Base-by-base conservation (phyloP, 441 rosid species). In the Eutrema salsugineum region DNA sequence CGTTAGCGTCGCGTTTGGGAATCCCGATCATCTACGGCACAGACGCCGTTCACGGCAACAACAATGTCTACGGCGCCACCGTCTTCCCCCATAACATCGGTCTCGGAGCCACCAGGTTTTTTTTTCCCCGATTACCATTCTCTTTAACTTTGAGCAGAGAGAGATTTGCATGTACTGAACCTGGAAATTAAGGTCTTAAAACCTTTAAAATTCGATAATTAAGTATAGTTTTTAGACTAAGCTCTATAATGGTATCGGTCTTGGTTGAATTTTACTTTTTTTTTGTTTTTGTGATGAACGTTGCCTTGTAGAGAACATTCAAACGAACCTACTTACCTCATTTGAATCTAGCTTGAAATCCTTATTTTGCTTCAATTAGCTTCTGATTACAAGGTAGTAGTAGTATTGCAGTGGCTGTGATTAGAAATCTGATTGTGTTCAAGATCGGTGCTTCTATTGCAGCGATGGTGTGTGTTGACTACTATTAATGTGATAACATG, bases 11-110 rank as follows among this genome's bases (percentile, higher is more conserved):
- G 2, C 84, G 94, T 73, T 88, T 92, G 5, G 93, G 98, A 24
- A 87, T 92, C 20, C 98, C 99, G 0, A 49, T 90, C 4, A 80
- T 94, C 15, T 92, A 94, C 64, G 98, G 97, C 69, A 85, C 80
- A 32, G 99, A 94, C 85, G 99, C 97, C 19, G 97, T 94, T 70
- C 97, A 94, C 70, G 99, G 97, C 42, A 89, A 94, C 69, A 85
- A 81, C 77, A 83, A 73, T 71, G 84, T 92, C 66, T 94, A 90
- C 74, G 97, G 93, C 44, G 86, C 96, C 75, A 94, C 99, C 7
- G 76, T 94, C 32, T 94, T 90, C 73, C 96, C 93, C 66, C 99
- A 92, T 73, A 92, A 94, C 69, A 65, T 94, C 39, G 84, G 84
- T 60, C 96, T 94, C 49, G 99, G 99, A 65, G 93, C 97, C 38